Base-by-base conservation (phyloP, 2,329 filamentous ascomycete genomes). In the Colletotrichum tropicale region DNA sequence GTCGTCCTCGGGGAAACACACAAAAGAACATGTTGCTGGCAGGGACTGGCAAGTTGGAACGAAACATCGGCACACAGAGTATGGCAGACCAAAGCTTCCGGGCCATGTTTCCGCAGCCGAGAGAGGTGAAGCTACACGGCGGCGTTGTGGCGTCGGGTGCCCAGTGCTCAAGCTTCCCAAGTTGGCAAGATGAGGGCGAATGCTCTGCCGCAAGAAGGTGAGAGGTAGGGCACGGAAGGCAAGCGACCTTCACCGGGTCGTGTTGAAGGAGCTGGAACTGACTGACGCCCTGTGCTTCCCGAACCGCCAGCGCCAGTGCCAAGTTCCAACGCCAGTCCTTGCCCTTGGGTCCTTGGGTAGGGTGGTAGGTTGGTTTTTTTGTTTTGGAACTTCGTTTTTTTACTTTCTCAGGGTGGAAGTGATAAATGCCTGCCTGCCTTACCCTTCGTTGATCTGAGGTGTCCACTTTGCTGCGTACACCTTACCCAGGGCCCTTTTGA, bases 141-240 rank as follows among this genome's bases (percentile, higher is more conserved):
- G 61, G 69, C 62, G 69, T 64, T 67, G 73, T 75, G 73, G 73
- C 69, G 69, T 67, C 55, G 62, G 36, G 64, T 72, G 72, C 62
- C 55, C 72, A 72, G 55, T 67, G 72, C 72, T 72, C 69, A 75
- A 75, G 69, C 73, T 75, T 72, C 62, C 43, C 62, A 21, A 26
- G 65, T 67, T 34, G 28, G 69, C 72, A 55, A 66, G 61, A 67
- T 38, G 32, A 30, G 28, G 12, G 43, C 43, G 43, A 48, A 13
- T 48, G 43, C 43, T 48, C n/a, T 48, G 43, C 43, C 10, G 10
- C 43, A 21, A 48, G n/a, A 48, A 48, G 43, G 43, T 21, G n/a
- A 48, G 43, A 48, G 43, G 43, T n/a, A 48, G 43, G 43, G n/a
- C 43, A 48, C 43, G 43, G 43, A 48, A 48, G 43, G n/a, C 43